Conservation (phyloP, 331 rosid genomes). For the Rhamnella rubrinervis region DNA sequence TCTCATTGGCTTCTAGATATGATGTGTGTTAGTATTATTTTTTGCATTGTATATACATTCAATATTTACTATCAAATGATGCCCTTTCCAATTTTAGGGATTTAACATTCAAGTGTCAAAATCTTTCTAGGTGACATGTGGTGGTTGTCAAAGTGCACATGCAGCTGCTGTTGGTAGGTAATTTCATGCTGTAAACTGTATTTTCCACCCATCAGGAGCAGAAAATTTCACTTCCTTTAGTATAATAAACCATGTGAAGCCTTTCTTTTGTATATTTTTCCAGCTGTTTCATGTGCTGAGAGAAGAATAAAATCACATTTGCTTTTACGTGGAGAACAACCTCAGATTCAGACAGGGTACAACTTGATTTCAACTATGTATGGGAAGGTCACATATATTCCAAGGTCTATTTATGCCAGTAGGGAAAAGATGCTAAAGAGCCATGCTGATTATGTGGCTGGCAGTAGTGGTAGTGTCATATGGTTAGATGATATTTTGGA, state of each 20-base stretch:
- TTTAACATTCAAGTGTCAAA: slow-evolving; percentile 26
- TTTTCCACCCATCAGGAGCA: neutral
- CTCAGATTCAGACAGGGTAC: slow-evolving; percentile 82
- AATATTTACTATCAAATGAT: neutral
- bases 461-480: slow-evolving; percentile 44
- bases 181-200: slow-evolving; percentile 9
- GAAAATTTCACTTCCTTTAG: neutral
- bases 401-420: slow-evolving; percentile 68
- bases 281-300: slow-evolving; percentile 89
- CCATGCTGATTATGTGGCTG: slow-evolving; percentile 64
- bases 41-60: no score
- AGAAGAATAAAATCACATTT: slow-evolving; percentile 73
- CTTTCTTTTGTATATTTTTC: slow-evolving; percentile 32
- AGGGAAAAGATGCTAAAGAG: slow-evolving; percentile 64
- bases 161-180: slow-evolving; percentile 85
- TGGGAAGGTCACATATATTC: slow-evolving; percentile 78
- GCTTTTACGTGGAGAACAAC: slow-evolving; percentile 94
- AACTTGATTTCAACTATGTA: slow-evolving; percentile 81
- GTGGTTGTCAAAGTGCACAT: slow-evolving; percentile 99
- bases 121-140: slow-evolving; percentile 80
- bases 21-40: neutral
- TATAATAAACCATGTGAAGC: slow-evolving; percentile 14
- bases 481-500: slow-evolving; percentile 61
- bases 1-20: neutral
- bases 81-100: slow-evolving; percentile 22